phyloP scores from a whole-genome alignment of 148 eudicot genomes.

The Pharnaceum exiguum region DNA sequence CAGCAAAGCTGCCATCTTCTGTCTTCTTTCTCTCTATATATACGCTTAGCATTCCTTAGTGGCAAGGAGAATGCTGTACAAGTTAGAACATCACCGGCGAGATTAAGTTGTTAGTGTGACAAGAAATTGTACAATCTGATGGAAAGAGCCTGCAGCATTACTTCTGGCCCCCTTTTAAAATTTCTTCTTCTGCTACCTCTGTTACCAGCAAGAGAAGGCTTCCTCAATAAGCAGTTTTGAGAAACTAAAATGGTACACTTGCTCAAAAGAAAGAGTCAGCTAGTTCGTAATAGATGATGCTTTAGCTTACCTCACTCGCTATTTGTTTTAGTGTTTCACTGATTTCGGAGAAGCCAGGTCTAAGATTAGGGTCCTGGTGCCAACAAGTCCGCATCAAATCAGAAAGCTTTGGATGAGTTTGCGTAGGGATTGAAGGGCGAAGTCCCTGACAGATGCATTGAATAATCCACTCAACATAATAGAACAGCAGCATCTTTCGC shows the following conservation, averaged over 20 bases:
- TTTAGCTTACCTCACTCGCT: conserved; percentile 33
- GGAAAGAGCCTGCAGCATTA: conserved; percentile 3
- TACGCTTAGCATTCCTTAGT: not conserved
- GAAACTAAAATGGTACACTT: not conserved
- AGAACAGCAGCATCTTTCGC: not conserved
- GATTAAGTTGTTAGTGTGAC: not conserved
- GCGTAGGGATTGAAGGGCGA: conserved; percentile 58
- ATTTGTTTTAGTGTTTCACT: conserved; percentile 36
- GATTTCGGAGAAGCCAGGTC: conserved; percentile 64
- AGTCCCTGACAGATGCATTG: conserved; percentile 35
- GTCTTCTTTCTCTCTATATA: not conserved
- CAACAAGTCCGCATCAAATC: conserved; percentile 58
- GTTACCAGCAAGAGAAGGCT: not conserved
- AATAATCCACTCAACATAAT: not conserved
- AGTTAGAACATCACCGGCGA: not conserved
- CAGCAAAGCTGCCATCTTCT: no score
- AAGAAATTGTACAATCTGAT: conserved; percentile 7
- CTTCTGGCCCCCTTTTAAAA: not conserved
- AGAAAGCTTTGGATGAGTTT: conserved; percentile 51
- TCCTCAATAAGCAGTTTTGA: not conserved
- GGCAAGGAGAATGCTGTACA: not conserved
- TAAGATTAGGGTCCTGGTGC: conserved; percentile 56
- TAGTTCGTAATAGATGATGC: not conserved
- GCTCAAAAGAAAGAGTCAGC: not conserved
- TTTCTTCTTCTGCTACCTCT: conserved; percentile 21